Evolutionary conservation across 768 basidiomycete genomes (phyloP), one percentile per base, ranked within the genome.

Genomic region (Cystoderma amianthinum): DNA sequence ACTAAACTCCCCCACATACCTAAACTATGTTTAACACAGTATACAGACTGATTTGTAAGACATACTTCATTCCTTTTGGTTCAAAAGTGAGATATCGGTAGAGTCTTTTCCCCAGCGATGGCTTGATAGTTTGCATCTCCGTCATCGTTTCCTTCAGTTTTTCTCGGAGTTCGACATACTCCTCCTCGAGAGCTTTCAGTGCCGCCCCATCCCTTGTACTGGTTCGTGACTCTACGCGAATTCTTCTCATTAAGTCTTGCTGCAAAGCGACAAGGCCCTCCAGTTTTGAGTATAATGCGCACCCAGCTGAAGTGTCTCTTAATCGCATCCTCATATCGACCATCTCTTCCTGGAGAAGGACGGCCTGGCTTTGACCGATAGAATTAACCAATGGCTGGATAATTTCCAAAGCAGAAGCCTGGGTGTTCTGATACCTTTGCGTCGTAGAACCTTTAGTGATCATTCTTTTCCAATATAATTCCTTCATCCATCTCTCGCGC

Each of bases 381-480:
- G 6, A 1, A 3, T 41, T 33, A 3, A 47, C 13, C 43, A 73
- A 53, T 39, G 56, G 52, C 24, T 61, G 60, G 12, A 74, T 48
- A 43, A 71, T 49, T n/a, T 53, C 33, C 16, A 57, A 61, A 1
- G 74, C 62, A 5, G 69, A 69, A 3, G 56, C 28, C 17, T 49
- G 44, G 2, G 61, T 62, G 38, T 59, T 57, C 18, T 48, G 39
- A 44, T 69, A 70, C 25, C 68, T 65, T 11, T 57, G 45, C 15
- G 67, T 48, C 4, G 43, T 43, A 2, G 68, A 65, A 5, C 70
- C 69, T 44, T 60, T 56, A 15, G 62, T 60, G 18, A 71, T 55
- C 41, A 68, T 62, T 16, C 62, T 57, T 45, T 64, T 63, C 65
- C 74, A 76, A 50, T 66, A 71, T 24, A 56, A 59, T 34, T 59